Conservation (phyloP, 1,284 basidiomycete species). For the Tylopilus sp. region DNA sequence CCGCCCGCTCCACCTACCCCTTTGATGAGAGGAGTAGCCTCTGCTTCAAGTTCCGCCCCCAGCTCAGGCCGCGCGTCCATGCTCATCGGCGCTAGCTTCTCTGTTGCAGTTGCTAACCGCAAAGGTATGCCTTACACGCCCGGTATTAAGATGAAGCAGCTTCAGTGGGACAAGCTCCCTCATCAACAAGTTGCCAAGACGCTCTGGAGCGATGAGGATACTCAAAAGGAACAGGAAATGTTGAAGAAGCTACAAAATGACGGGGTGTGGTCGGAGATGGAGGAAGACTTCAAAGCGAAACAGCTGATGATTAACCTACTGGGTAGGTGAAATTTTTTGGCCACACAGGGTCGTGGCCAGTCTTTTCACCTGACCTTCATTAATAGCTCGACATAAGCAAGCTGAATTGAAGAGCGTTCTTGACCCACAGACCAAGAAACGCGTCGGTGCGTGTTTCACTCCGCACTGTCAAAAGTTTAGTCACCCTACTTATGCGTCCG, state of each 20-base stretch:
- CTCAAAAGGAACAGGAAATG: slow-evolving; percentile 71
- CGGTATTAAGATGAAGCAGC: slow-evolving; percentile 92
- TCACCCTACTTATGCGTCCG: background rate
- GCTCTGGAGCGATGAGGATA: slow-evolving; percentile 74
- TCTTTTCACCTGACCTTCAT: background rate
- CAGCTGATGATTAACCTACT: slow-evolving; percentile 84
- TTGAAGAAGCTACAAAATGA: slow-evolving; percentile 75
- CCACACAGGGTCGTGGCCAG: background rate
- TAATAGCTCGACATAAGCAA: slow-evolving; percentile 68
- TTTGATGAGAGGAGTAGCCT: slow-evolving; percentile 37
- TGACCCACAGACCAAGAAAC: slow-evolving; percentile 85
- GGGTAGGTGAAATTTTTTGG: slow-evolving; percentile 42
- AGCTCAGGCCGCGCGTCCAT: slow-evolving; percentile 57
- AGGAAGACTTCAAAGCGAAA: slow-evolving; percentile 97
- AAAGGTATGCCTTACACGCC: slow-evolving; percentile 88
- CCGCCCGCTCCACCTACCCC: slow-evolving; percentile 46
- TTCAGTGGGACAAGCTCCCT: slow-evolving; percentile 97
- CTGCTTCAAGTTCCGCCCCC: slow-evolving; percentile 47
- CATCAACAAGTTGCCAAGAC: slow-evolving; percentile 82
- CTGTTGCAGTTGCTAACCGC: slow-evolving; percentile 55
- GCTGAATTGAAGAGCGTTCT: slow-evolving; percentile 90
- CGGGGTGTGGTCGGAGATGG: slow-evolving; percentile 95
- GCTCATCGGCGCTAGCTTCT: slow-evolving; percentile 55
- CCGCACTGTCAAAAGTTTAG: background rate
- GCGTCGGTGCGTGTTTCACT: slow-evolving; percentile 63